phyloP scores from a whole-genome alignment of 2,329 filamentous ascomycete species.

The Dothidotthia symphoricarpi region DNA sequence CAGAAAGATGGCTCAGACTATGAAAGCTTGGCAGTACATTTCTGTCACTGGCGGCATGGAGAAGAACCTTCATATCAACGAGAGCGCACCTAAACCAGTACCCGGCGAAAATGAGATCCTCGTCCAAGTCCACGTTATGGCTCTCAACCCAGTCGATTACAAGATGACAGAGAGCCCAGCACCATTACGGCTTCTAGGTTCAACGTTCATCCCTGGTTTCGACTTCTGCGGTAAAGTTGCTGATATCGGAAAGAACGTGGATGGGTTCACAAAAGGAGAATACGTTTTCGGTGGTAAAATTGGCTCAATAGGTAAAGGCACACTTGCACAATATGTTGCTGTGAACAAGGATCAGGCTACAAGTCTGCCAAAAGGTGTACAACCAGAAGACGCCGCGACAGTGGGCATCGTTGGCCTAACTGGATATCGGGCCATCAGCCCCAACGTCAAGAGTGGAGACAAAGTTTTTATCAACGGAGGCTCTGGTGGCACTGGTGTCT shows the following conservation, averaged over 20 bases:
- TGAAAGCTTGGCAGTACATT: constrained; percentile 60
- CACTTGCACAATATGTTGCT: constrained; percentile 30
- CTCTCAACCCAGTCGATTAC: constrained; percentile 2
- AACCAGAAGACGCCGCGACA: constrained; percentile 25
- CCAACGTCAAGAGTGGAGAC: constrained; percentile 35
- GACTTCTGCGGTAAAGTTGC: background rate
- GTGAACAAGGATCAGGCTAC: background rate
- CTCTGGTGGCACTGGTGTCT: constrained; percentile 58
- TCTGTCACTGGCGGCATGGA: constrained; percentile 50
- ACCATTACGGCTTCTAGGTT: background rate
- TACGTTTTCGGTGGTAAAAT: constrained; percentile 24
- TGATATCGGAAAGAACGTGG: background rate
- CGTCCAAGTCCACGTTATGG: constrained; percentile 1
- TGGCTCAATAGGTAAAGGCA: constrained; percentile 22
- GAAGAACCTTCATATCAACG: constrained; percentile 50
- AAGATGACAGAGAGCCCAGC: constrained; percentile 10
- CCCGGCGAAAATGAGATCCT: background rate
- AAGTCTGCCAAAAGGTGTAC: constrained; percentile 13
- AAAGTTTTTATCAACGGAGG: constrained; percentile 63
- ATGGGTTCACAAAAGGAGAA: background rate
- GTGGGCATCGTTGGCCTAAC: constrained; percentile 35
- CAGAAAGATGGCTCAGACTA: too few relatives aligned
- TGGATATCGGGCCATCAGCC: constrained; percentile 34
- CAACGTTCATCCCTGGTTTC: background rate
- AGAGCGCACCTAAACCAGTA: constrained; percentile 44